phyloP scores from a whole-genome alignment of 129 eudicot genomes.

The Centrapalus pauciflorus region DNA sequence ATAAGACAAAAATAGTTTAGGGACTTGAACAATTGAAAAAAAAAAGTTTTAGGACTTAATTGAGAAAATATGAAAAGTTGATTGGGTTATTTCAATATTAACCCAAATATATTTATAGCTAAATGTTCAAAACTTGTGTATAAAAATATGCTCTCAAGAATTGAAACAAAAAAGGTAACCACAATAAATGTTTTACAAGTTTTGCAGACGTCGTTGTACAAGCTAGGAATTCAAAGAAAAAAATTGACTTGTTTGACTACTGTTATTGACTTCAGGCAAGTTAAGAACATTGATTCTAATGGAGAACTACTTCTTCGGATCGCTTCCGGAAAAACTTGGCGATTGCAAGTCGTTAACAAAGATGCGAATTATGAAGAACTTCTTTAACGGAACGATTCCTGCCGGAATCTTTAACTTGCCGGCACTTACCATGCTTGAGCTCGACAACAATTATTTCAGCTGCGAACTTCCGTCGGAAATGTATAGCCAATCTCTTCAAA shows the following conservation, averaged over 20 bases:
- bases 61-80: too few species aligned
- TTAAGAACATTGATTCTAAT: constrained; percentile 49
- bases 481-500: constrained; percentile 30
- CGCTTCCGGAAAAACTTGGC: constrained; percentile 61
- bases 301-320: constrained; percentile 62
- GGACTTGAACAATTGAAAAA: too few species aligned
- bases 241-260: constrained; percentile 2
- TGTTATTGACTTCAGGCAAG: constrained; percentile 28
- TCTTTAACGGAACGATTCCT: constrained; percentile 64
- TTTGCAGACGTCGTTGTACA: too few species aligned
- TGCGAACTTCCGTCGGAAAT: constrained; percentile 53
- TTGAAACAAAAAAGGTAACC: not conserved
- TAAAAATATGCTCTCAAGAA: not conserved
- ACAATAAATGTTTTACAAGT: not conserved
- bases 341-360: constrained; percentile 51
- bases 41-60: too few species aligned
- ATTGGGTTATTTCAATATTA: too few species aligned
- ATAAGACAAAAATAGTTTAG: too few species aligned
- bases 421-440: constrained; percentile 47
- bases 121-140: too few species aligned
- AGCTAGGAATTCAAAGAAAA: too few species aligned
- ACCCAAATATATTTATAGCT: too few species aligned
- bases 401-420: constrained; percentile 67
- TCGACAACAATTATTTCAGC: constrained; percentile 54
- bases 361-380: constrained; percentile 55